These are phyloP conservation scores for Incumbomyces lentus DNA, from an alignment of 2,329 filamentous ascomycete species.

Conservation along the genomic window DNA sequence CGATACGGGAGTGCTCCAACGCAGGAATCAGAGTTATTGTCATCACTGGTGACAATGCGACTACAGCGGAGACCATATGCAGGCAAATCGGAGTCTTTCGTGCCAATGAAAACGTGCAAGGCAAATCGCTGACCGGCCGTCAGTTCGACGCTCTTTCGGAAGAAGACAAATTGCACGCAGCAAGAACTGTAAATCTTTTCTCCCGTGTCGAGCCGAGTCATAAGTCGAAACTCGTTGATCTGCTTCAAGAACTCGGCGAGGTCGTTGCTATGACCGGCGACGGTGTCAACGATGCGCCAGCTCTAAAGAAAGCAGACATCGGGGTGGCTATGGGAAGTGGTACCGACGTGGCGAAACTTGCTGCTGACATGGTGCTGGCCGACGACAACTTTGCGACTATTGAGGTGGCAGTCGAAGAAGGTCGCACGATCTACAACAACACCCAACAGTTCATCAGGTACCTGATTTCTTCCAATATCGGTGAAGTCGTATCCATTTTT, in stretches of 20 bases:
- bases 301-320: constrained; percentile 96
- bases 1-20: constrained; percentile 79
- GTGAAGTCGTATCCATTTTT: constrained; percentile 98
- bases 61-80: constrained; percentile 95
- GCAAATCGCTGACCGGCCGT: constrained; percentile 90
- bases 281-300: constrained; percentile 95
- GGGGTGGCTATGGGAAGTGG: constrained; percentile 98
- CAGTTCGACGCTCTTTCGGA: constrained; percentile 83
- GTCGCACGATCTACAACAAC: constrained; percentile 98
- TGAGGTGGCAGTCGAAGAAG: constrained; percentile 89
- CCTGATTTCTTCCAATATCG: constrained; percentile 97
- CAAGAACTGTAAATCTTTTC: constrained; percentile 79
- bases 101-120: constrained; percentile 65
- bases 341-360: constrained; percentile 92
- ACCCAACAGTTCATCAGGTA: constrained; percentile 99
- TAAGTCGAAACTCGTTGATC: constrained; percentile 95
- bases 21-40: constrained; percentile 95
- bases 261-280: constrained; percentile 99
- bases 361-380: constrained; percentile 95
- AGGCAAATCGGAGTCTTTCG: constrained; percentile 93
- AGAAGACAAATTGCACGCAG: constrained; percentile 70
- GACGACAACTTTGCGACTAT: constrained; percentile 99
- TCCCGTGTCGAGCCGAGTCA: constrained; percentile 91
- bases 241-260: constrained; percentile 83
- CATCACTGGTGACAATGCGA: constrained; percentile 95